phyloP scores from a whole-genome alignment of 164 flowering plant species.

The Litsea cubeba region DNA sequence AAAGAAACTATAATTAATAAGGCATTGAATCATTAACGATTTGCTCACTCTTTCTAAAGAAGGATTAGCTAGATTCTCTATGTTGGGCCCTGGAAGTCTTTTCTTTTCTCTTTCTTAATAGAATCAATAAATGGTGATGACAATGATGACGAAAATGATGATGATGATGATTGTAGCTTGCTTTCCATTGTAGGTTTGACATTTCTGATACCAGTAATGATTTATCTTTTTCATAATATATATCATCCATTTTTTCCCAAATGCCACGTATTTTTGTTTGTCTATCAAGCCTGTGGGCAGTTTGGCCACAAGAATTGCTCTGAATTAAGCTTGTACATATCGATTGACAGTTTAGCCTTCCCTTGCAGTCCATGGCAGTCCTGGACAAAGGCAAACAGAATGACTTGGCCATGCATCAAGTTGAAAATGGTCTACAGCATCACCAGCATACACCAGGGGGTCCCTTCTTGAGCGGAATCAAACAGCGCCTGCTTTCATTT shows the following conservation, averaged over 20 bases:
- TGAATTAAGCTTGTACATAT: slow-evolving; percentile 1
- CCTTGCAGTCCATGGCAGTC: slow-evolving; percentile 40
- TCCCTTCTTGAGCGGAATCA: slow-evolving; percentile 75
- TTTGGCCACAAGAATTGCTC: neutral
- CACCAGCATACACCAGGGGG: slow-evolving; percentile 27
- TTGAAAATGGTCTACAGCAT: slow-evolving; percentile 35
- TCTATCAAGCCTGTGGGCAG: neutral
- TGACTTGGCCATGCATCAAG: slow-evolving; percentile 27
- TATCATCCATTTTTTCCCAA: neutral
- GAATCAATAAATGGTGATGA: too few species aligned
- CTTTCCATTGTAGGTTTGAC: neutral
- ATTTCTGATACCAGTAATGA: neutral
- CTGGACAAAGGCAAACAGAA: slow-evolving; percentile 34
- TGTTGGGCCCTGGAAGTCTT: too few species aligned
- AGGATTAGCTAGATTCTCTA: too few species aligned
- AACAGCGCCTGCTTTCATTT: slow-evolving; percentile 94
- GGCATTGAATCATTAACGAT: too few species aligned
- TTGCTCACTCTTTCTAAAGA: too few species aligned
- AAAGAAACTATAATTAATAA: too few species aligned
- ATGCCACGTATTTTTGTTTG: neutral
- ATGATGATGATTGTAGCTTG: neutral
- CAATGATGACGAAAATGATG: too few species aligned
- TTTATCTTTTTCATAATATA: neutral
- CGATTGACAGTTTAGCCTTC: slow-evolving; percentile 6
- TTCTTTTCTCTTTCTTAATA: too few species aligned